Base-by-base conservation (phyloP, 31 red algal genomes). In the Porphyra umbilicalis region DNA sequence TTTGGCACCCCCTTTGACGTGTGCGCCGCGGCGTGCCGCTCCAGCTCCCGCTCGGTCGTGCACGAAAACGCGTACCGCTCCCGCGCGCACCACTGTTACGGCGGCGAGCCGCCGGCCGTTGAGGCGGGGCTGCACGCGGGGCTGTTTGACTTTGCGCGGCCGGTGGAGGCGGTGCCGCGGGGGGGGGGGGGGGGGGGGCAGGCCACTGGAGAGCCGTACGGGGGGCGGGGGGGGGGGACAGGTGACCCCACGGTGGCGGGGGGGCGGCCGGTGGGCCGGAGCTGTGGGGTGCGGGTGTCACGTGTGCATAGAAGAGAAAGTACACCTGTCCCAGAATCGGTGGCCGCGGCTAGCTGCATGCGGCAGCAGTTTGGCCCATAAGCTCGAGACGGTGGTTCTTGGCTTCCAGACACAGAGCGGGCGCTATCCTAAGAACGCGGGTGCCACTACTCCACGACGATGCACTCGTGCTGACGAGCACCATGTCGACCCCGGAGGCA, bases 11-110 rank as follows among this genome's bases (percentile, higher is more conserved):
- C 35, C 20, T 93, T 93, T 83, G 91, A 40, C 29, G 33, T 86
- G 18, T 95, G 93, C 79, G 36, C 38, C 15, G 79, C 75, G 5
- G 78, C 83, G 74, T 95, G 93, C 84, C 87, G 93, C 36, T 84
- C 81, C 18, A 85, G 77, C 44, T 88, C 85, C 30, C 39, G 46
- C 10, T 87, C 84, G 34, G 79, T 95, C 20, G 82, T 95, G 32
- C 93, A 95, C 83, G 88, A 95, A 38, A 95, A 95, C 75, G 88
- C 93, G 10, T 95, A 92, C 77, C 33, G 76, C 30, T 81, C 89
- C 80, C 80, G 35, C 25, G 35, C 80, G 4, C 89, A 95, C 81
- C 92, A 95, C 76, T 92, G 87, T 38, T 95, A 77, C 74, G 89
- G 89, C 8, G 68, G 14, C 11, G 40, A 33, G 3, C 36, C 36